phyloP scores from a whole-genome alignment of 345 rosid genomes.

The Citrus medica region DNA sequence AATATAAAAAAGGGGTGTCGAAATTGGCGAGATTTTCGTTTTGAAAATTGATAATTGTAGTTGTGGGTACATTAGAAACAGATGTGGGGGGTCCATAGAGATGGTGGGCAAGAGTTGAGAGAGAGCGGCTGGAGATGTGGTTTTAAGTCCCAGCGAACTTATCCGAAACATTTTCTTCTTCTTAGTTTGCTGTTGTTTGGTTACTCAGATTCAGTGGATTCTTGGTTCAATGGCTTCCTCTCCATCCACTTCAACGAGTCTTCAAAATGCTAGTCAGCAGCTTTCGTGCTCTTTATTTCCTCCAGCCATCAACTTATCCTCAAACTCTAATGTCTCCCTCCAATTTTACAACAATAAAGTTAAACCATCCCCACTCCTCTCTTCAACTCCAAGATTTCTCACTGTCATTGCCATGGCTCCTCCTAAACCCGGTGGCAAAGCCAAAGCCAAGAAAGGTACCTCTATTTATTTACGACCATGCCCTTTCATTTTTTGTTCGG shows the following conservation, averaged over 20 bases:
- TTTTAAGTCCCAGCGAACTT: not conserved
- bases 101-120: too few species aligned
- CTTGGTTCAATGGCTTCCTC: slow-evolving; percentile 52
- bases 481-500: not conserved
- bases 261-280: slow-evolving; percentile 11
- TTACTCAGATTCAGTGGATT: too few species aligned
- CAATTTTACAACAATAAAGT: slow-evolving; percentile 38
- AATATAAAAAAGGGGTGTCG: too few species aligned
- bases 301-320: slow-evolving; percentile 41
- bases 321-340: slow-evolving; percentile 42
- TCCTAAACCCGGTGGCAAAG: slow-evolving; percentile 79
- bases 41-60: too few species aligned
- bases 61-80: too few species aligned
- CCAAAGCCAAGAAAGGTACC: slow-evolving; percentile 87
- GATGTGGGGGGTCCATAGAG: too few species aligned
- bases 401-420: slow-evolving; percentile 94
- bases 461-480: not conserved
- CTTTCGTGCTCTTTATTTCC: slow-evolving; percentile 41
- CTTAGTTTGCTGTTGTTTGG: not conserved
- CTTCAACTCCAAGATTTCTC: slow-evolving; percentile 55
- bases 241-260: slow-evolving; percentile 29
- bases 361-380: slow-evolving; percentile 37
- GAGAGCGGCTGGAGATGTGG: too few species aligned
- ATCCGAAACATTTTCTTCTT: slow-evolving; percentile 13
- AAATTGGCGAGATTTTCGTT: too few species aligned